These are phyloP conservation scores for Globisporangium barbulae DNA, from an alignment of 352 stramenopile species.

Conservation along the genomic window DNA sequence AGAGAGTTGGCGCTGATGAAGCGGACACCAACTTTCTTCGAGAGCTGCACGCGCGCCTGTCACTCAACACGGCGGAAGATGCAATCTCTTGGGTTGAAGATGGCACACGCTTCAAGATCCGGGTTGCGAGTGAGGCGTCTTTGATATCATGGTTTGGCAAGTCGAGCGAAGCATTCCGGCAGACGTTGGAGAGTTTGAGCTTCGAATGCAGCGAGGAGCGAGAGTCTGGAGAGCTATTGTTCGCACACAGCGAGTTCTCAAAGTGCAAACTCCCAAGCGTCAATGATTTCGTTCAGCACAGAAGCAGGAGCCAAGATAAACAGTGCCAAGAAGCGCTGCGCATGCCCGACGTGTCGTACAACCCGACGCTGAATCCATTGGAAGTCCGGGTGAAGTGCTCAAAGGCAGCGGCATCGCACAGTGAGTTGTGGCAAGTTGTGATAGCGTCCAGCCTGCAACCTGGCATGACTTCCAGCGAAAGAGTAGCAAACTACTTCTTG, in stretches of 20 bases:
- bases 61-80: neutral
- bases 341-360: slow-evolving; percentile 38
- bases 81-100: slow-evolving; percentile 5
- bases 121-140: neutral
- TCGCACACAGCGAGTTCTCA: slow-evolving; percentile 10
- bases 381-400: slow-evolving; percentile 49
- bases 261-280: neutral
- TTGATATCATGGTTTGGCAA: slow-evolving; percentile 3
- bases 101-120: slow-evolving; percentile 6
- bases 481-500: slow-evolving; percentile 7
- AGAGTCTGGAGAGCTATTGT: neutral
- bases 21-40: neutral
- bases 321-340: slow-evolving; percentile 10
- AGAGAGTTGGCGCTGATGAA: neutral
- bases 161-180: neutral
- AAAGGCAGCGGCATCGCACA: slow-evolving; percentile 7
- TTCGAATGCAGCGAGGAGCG: slow-evolving; percentile 6
- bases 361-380: slow-evolving; percentile 38
- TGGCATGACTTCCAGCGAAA: slow-evolving; percentile 13
- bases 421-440: slow-evolving; percentile 31
- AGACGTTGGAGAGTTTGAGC: slow-evolving; percentile 1
- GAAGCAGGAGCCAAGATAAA: neutral
- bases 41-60: slow-evolving; percentile 11
- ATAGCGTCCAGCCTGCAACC: slow-evolving; percentile 31
- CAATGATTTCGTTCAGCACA: neutral